These are phyloP conservation scores for Micractinium sp. DNA, from an alignment of 139 green algal genomes.

Conservation along the genomic window DNA sequence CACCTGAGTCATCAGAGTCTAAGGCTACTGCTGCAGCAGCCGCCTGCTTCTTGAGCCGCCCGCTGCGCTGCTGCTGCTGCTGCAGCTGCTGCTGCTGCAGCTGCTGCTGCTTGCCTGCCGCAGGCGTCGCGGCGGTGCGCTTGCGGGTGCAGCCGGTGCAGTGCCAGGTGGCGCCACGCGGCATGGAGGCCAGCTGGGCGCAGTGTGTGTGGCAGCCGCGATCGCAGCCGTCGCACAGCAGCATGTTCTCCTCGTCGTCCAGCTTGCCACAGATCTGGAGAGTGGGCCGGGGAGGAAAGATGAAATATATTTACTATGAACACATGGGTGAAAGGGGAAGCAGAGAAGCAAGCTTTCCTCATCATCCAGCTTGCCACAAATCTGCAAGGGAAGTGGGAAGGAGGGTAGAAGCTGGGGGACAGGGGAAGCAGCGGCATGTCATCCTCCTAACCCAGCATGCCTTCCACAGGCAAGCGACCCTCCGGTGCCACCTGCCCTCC, in stretches of 20 bases:
- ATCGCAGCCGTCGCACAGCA: constrained; percentile 42
- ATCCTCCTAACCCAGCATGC: too few species aligned
- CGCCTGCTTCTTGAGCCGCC: not conserved
- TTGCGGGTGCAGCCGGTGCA: constrained; percentile 20
- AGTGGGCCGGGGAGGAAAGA: not conserved
- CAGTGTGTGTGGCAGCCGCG: constrained; percentile 13
- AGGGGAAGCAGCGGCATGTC: too few species aligned
- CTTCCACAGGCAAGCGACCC: too few species aligned
- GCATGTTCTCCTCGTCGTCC: constrained; percentile 30
- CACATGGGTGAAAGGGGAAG: too few species aligned
- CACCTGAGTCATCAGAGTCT: not conserved
- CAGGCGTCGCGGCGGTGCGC: not conserved
- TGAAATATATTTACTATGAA: not conserved
- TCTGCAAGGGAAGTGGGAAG: constrained; percentile 1
- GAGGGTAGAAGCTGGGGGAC: too few species aligned
- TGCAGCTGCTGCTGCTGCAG: not conserved
- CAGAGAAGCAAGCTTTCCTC: not conserved
- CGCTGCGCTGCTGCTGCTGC: not conserved
- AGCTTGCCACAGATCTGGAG: constrained; percentile 15
- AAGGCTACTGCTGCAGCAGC: not conserved
- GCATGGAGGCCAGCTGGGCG: constrained; percentile 2
- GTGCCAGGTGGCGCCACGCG: constrained; percentile 8
- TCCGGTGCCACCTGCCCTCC: too few species aligned
- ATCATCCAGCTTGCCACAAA: not conserved
- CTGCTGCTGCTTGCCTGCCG: not conserved